Evolutionary conservation across 1,284 basidiomycete genomes (phyloP), one percentile per base, ranked within the genome.

Genomic region (Tylopilus orsonianus): DNA sequence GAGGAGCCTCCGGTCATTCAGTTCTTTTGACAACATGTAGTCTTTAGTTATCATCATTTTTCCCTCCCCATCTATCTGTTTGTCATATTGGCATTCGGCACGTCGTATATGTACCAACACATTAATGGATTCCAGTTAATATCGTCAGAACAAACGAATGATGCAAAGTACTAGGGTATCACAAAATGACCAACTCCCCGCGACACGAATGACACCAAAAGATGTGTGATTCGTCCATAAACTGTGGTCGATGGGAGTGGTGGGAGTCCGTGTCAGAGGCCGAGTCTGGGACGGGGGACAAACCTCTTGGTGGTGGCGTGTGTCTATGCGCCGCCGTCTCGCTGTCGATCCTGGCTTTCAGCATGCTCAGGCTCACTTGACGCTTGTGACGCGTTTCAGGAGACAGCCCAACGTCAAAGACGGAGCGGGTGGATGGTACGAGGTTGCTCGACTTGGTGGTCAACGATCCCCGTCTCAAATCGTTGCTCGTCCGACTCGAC

Each of bases 321-420:
- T 65, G 62, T 16, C 54, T 52, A 19, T 59, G 61, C 41, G 65
- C 61, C 14, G 77, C 79, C 13, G 77, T 70, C 65, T 90, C 87
- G 64, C 85, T 84, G 52, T 90, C 88, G 66, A 95, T 93, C 36
- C 92, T 81, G 22, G 90, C 91, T 65, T 92, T 93, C 45, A 95
- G 80, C 81, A 93, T 93, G 60, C 83, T 83, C 52, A 95, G 70
- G 64, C 90, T 92, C 52, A 91, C 82, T 59, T 86, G 82, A 44
- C 92, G 85, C 64, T 93, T 93, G 68, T 93, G 90, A 32, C 82
- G 74, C 26, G 88, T 85, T 62, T 89, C 83, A 0, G 85, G 79
- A 2, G 88, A 83, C 36, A 94, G 74, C 39, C 77, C 77, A 19
- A 83, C 78, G 55, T 90, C 87, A 46, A 83, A 75, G 16, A 76